Evolutionary conservation across 2,329 filamentous ascomycete species (phyloP), one percentile per base, ranked within the genome.

Genomic region (Acephala macrosclerotiorum): DNA sequence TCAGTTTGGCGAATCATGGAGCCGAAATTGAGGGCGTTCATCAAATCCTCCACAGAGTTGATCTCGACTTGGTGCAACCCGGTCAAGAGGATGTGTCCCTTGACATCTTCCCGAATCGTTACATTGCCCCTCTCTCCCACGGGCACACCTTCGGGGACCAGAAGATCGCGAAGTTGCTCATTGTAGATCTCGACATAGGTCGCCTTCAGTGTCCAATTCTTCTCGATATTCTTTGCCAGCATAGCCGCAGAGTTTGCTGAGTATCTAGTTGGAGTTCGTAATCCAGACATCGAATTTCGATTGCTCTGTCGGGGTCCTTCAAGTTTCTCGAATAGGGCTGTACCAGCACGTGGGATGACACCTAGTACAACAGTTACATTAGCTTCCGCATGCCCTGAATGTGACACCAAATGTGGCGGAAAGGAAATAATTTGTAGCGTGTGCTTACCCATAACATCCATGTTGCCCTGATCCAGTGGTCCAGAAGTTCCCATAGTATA

Each of bases 151-250:
- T 97, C 95, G 0, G 93, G 88, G 4, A 97, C 81, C 40, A 99
- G 84, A 18, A 99, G 84, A 82, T 99, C 96, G 73, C 96, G 90
- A 35, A 98, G 84, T 75, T 96, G 92, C 79, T 99, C 96, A 76
- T 99, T 98, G 82, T 99, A 99, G 70, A 99, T 99, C 83, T 98
- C 87, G 69, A 97, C 92, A 76, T 97, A 97, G 0, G 94, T 97
- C 12, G 95, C 96, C 78, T 92, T 97, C 74, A 99, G 82, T 60
- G 93, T 91, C 96, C 96, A 99, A 68, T 85, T 91, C 78, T 91
- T 94, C 58, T 96, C 92, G 3, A 75, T 78, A 26, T 61, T 60
- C 61, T 68, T 75, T 22, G 71, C 61, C 36, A 68, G 29, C 60
- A 66, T 64, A 5, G 72, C 36, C 58, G 71, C 66, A 20, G 68